A percentile compares a stretch with the other conserved stretches of the same genome.
phyloP scores from a whole-genome alignment of 805 yeast species.

The Nematodospora valgi region DNA sequence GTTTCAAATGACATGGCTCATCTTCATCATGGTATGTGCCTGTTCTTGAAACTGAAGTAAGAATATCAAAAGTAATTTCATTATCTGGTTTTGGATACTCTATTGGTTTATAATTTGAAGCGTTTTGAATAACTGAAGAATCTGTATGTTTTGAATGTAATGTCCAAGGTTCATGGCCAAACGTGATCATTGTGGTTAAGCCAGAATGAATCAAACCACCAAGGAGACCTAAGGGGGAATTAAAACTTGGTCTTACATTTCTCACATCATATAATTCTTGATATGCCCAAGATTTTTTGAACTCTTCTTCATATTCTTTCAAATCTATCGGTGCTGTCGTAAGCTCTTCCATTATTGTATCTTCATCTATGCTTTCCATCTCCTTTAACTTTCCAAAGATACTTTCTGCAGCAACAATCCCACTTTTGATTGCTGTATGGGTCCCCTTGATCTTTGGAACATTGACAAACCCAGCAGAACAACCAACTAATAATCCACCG shows the following conservation, averaged over 20 bases:
- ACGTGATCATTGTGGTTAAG: conserved; percentile 69
- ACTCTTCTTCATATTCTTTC: conserved; percentile 56
- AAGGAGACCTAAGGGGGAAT: conserved; percentile 64
- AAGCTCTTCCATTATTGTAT: conserved; percentile 31
- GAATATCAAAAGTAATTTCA: conserved; percentile 81
- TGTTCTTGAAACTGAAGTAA: conserved; percentile 94
- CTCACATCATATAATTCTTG: conserved; percentile 82
- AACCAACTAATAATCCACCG: conserved; percentile 94
- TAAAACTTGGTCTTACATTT: conserved; percentile 90
- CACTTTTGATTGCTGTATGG: conserved; percentile 95
- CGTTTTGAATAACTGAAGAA: conserved; percentile 65
- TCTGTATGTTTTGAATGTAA: conserved; percentile 68
- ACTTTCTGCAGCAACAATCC: conserved; percentile 89
- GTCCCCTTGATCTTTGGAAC: conserved; percentile 98
- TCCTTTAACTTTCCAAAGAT: conserved; percentile 46
- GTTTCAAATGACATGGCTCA: conserved; percentile 82
- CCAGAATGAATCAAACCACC: conserved; percentile 89
- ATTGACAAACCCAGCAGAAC: conserved; percentile 94
- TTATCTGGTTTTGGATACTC: conserved; percentile 96
- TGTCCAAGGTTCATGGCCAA: conserved; percentile 88
- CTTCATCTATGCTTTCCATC: conserved; percentile 45
- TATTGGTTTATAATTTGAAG: conserved; percentile 63
- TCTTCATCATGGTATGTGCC: conserved; percentile 96
- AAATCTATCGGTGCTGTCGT: conserved; percentile 42
- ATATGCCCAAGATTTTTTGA: conserved; percentile 78